Conservation (phyloP, 2,329 filamentous ascomycete species). For the Cercospora sp. region DNA sequence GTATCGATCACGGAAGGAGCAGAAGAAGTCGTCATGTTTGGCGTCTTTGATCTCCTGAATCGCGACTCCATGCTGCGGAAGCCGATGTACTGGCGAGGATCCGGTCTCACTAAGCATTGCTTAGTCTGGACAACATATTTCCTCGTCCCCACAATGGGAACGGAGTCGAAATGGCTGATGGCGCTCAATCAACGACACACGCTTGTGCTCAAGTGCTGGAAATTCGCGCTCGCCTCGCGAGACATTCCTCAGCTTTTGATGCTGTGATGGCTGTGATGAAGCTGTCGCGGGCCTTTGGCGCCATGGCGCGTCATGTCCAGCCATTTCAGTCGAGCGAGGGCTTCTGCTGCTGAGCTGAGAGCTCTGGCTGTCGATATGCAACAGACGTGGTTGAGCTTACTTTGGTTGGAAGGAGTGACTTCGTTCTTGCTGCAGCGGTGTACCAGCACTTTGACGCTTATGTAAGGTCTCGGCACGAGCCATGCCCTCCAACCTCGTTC, state of each 20-base stretch:
- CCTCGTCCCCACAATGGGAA: not conserved
- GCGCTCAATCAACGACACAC: not conserved
- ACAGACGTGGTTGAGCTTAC: not conserved
- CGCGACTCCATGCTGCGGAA: not conserved
- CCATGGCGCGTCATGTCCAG: not conserved
- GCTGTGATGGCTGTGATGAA: not conserved
- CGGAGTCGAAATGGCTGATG: not conserved
- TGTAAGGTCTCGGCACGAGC: not conserved
- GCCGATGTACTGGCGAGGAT: not conserved
- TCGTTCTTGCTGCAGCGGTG: not conserved
- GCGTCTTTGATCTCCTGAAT: not conserved
- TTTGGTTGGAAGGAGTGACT: not conserved
- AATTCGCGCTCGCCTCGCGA: not conserved
- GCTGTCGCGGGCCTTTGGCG: not conserved
- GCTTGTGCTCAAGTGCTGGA: not conserved
- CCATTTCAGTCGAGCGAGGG: not conserved
- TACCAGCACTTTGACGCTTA: not conserved
- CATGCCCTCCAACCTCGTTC: not conserved
- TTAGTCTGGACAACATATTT: not conserved
- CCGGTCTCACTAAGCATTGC: not conserved
- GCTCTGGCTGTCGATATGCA: not conserved
- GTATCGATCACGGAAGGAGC: not conserved
- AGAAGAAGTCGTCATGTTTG: not conserved
- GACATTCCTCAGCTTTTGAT: not conserved
- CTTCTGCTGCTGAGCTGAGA: not conserved